Evolutionary conservation across 495 filamentous ascomycete genomes (phyloP).

Genomic region (Gamarada debralockiae): DNA sequence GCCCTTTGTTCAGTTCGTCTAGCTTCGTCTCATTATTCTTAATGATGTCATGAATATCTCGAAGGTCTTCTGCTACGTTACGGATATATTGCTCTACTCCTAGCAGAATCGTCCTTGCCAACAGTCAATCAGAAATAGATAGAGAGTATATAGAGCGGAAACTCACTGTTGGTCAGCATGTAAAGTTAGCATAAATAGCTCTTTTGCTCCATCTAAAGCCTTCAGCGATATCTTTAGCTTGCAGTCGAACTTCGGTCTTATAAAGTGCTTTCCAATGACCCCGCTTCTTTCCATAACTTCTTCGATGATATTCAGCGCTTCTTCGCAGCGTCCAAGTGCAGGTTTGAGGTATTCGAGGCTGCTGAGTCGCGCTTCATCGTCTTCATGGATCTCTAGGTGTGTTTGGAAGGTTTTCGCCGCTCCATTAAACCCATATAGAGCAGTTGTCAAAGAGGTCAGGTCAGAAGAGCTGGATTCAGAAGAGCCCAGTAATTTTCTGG

Average conservation of each 20-base stretch:
- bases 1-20: conserved; percentile 1
- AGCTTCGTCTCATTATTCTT: conserved; percentile 10
- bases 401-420: conserved; percentile 9
- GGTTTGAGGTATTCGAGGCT: conserved; percentile 9
- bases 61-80: conserved; percentile 11
- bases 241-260: conserved; percentile 7
- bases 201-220: conserved; percentile 13
- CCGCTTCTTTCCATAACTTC: conserved; percentile 1
- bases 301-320: conserved; percentile 7
- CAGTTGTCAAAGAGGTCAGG: conserved; percentile 5
- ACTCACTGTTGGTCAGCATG: conserved; percentile 8
- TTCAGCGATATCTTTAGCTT: conserved; percentile 9
- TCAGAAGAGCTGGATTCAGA: conserved; percentile 8
- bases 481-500: conserved; percentile 3
- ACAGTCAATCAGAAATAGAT: conserved; percentile 8
- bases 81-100: conserved; percentile 11
- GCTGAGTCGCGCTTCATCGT: conserved; percentile 12
- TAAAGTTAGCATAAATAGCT: conserved; percentile 11
- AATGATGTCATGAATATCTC: conserved; percentile 5
- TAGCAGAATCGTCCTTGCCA: conserved; percentile 8
- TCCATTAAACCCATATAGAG: conserved; percentile 13
- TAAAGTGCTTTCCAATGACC: conserved; percentile 11
- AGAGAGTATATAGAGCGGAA: not conserved
- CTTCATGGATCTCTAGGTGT: conserved; percentile 13
- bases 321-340: conserved; percentile 4